Base-by-base conservation (phyloP, 768 basidiomycete species). In the Trametes elegans region DNA sequence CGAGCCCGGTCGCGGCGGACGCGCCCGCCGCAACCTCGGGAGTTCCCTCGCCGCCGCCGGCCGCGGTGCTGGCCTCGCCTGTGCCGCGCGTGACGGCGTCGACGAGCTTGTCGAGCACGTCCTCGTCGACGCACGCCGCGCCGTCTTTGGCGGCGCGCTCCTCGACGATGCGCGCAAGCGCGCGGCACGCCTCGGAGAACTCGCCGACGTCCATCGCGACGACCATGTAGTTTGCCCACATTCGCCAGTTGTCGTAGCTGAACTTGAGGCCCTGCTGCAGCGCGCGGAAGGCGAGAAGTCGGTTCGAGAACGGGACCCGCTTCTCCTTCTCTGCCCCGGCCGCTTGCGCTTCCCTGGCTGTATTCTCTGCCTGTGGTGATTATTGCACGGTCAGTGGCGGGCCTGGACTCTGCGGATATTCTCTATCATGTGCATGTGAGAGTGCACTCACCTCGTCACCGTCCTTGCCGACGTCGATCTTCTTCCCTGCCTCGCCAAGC, bases 151-250 rank as follows among this genome's bases (percentile, higher is more conserved):
- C 66, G 23, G 78, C 77, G n/a, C 84, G 81, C 67, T 84, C 80
- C 61, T 95, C 91, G 32, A 98, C 81, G 53, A 98, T 78, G 3
- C 93, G 85, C 0, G 80, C 79, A 19, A 93, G 76, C 0, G 95
- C 96, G 34, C 91, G 85, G 55, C 84, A 86, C 0, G 93, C 87
- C 66, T 99, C 96, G 1, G 83, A 77, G 44, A 98, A 78, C 67
- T 98, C 94, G 7, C 95, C 96, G 18, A 98, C 89, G 61, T 98
- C 93, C 70, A 97, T 77, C 3, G 91, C 80, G 24, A 98, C 87
- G 65, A 97, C 76, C 87, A 92, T 94, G 76, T 94, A 98, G 75
- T 99, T 99, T 57, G 80, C 79, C 97, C 97, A 99, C 90, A 99
- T 95, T 18, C 93, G 82, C 95, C 96, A 98, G 66, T 93, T 95